Evolutionary conservation across 345 rosid species (phyloP), one percentile per base, ranked within the genome.

Genomic region (Excoecaria cochinchinensis): DNA sequence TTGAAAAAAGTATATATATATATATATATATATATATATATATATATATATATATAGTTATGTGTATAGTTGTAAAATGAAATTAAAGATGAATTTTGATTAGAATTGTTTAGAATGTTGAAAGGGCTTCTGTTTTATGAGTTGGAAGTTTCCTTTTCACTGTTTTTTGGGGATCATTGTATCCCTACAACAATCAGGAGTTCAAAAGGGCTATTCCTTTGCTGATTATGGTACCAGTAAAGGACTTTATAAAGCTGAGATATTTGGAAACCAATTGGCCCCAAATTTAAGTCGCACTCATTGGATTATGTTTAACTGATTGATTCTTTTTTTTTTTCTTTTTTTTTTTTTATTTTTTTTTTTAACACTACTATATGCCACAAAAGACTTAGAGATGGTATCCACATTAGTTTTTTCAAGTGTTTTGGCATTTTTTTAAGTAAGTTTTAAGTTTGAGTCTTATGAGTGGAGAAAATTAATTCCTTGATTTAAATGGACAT

Each of bases 81-180:
- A n/a, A 59, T 22, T n/a, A 85, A 78, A 76, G 72, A 65, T 76
- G 78, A 72, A 60, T 59, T 31, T 75, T 61, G 76, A 80, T 78
- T 76, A 46, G 85, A 78, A 80, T 74, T 83, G 76, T 74, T 74
- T 73, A 77, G 84, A 86, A 77, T 79, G 73, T 83, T 69, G 82
- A 8, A 6, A 15, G 73, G 48, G 72, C 63, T 47, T 71, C 63
- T 83, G 80, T 78, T 82, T 77, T 69, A 76, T 72, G 22, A 65
- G 77, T 83, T 81, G 81, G 76, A 74, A 67, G 53, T 76, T 71
- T 36, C 76, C 77, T 69, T 77, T 76, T 79, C 8, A 65, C 74
- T 76, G 76, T 65, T 80, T 51, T 40, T 62, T 64, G 69, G 76
- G 74, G 77, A 76, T 25, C 70, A 55, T 67, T 14, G 40, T 52